Conservation (phyloP, 805 yeast genomes). For the Candida nitratophila region DNA sequence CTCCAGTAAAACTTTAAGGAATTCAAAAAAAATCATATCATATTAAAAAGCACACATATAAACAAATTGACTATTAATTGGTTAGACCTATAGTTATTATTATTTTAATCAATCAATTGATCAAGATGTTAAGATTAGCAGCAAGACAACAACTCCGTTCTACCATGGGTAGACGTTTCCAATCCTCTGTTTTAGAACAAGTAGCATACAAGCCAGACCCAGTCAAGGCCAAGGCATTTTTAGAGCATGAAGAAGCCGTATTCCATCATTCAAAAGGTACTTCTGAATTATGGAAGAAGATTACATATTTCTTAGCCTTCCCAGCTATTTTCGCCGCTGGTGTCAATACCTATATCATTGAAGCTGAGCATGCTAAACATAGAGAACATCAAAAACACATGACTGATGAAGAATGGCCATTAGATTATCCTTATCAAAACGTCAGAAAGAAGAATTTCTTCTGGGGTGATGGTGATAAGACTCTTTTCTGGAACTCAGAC, state of each 20-base stretch:
- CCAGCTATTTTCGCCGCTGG: conserved; percentile 78
- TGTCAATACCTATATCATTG: conserved; percentile 73
- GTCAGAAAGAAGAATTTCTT: conserved; percentile 80
- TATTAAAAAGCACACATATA: not conserved
- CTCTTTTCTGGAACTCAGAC: conserved; percentile 92
- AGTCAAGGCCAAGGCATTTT: conserved; percentile 66
- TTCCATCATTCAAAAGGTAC: conserved; percentile 76
- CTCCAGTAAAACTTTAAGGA: not conserved
- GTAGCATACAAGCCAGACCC: conserved; percentile 45
- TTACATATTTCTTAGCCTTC: conserved; percentile 70
- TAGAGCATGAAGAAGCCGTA: conserved; percentile 53
- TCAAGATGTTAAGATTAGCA: conserved; percentile 37
- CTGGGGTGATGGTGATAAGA: conserved; percentile 99
- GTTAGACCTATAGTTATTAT: no score
- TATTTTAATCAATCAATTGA: not conserved
- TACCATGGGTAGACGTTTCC: conserved; percentile 26
- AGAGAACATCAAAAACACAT: conserved; percentile 67
- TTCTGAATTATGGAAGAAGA: conserved; percentile 76
- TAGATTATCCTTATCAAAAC: conserved; percentile 86
- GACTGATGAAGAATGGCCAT: conserved; percentile 90
- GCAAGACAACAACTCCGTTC: conserved; percentile 23
- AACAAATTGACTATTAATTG: no score
- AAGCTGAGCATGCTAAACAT: conserved; percentile 86
- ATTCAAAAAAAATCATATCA: not conserved
- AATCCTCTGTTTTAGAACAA: conserved; percentile 19